phyloP scores from a whole-genome alignment of 2,329 filamentous ascomycete species.

The Plectosphaerella cucumerina region DNA sequence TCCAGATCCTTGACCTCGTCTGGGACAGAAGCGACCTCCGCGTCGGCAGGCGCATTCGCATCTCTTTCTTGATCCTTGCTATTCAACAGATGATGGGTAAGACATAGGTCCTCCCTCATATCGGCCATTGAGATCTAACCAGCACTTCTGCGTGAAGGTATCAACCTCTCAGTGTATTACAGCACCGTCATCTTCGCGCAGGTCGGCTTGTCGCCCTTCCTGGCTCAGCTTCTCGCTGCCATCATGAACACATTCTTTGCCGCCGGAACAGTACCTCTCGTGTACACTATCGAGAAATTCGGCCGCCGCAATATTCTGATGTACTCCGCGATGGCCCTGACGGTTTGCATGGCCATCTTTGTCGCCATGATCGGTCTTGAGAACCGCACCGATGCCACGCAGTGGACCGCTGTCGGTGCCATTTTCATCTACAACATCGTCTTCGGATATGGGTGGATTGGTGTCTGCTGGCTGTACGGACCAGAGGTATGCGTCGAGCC shows the following conservation, averaged over 20 bases:
- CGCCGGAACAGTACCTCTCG: conserved; percentile 3
- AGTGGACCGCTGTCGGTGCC: conserved; percentile 9
- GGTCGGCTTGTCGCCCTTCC: conserved; percentile 2
- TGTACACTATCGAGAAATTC: conserved; percentile 8
- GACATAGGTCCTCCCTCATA: background rate
- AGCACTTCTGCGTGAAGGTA: background rate
- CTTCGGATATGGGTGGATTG: conserved; percentile 12
- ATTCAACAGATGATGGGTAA: conserved; percentile 6
- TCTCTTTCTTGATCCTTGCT: conserved; percentile 3
- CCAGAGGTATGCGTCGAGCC: conserved; percentile 1
- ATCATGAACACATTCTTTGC: conserved; percentile 10
- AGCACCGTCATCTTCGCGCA: conserved; percentile 4
- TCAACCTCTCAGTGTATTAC: conserved; percentile 5
- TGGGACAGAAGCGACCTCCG: conserved; percentile 3
- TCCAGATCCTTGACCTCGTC: conserved; percentile 2
- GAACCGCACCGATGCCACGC: conserved; percentile 4
- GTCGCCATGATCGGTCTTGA: conserved; percentile 9
- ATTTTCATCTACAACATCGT: conserved; percentile 9
- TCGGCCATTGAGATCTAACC: background rate
- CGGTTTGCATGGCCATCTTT: conserved; percentile 8
- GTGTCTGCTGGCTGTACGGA: conserved; percentile 7
- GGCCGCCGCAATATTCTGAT: conserved; percentile 9
- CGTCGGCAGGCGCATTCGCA: conserved; percentile 2
- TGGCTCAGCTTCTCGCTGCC: conserved; percentile 8
- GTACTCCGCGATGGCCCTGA: conserved; percentile 8